Percentiles rank a stretch among this genome's conserved stretches.
Evolutionary conservation across 345 rosid genomes (phyloP).

Genomic region (Gossypium longicalyx): DNA sequence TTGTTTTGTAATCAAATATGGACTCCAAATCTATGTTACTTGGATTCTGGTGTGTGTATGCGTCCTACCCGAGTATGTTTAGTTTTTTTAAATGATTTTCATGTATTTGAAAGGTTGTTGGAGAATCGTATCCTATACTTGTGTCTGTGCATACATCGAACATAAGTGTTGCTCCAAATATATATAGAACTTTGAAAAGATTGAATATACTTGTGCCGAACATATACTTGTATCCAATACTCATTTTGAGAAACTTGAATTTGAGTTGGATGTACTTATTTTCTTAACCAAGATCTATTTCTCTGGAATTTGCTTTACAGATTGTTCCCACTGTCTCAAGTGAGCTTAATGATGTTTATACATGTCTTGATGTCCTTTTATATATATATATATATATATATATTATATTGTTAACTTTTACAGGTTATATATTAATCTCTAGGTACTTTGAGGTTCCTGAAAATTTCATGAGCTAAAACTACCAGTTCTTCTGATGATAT

Average conservation of each 20-base stretch:
- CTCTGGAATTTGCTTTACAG: slow-evolving; percentile 8
- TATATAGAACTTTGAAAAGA: no score
- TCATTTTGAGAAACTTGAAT: not conserved
- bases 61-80: no score
- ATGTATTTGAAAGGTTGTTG: no score
- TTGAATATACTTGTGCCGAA: slow-evolving; percentile 14
- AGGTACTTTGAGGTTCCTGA: slow-evolving; percentile 29
- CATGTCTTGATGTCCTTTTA: slow-evolving; percentile 14
- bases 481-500: slow-evolving; percentile 23
- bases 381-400: no score
- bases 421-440: slow-evolving; percentile 21
- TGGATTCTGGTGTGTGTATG: no score
- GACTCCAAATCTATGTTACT: no score
- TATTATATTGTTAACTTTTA: slow-evolving; percentile 11
- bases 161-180: no score
- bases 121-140: no score
- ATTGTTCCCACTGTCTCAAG: not conserved
- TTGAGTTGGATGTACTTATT: slow-evolving; percentile 27
- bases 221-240: no score
- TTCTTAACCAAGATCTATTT: slow-evolving; percentile 6
- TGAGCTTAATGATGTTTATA: slow-evolving; percentile 21
- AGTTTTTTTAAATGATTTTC: no score
- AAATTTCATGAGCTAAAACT: slow-evolving; percentile 21
- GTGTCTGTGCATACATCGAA: no score
- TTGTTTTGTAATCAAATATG: no score